Evolutionary conservation across 805 yeast species (phyloP).

Genomic region (Wickerhamiella sergipiensis): DNA sequence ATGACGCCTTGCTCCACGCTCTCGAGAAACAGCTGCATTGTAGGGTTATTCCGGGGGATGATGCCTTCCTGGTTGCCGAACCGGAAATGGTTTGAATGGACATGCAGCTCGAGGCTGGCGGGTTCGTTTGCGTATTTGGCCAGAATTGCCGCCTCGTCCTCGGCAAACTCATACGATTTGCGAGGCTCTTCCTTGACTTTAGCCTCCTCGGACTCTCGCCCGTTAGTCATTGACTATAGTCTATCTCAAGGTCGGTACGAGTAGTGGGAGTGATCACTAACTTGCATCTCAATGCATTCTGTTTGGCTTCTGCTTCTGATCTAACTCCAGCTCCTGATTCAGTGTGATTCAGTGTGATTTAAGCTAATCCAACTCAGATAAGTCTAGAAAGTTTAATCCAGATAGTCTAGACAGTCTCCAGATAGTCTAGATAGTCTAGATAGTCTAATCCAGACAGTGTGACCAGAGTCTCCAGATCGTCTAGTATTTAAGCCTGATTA

Average conservation of each 20-base stretch:
- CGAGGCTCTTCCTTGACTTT: not conserved
- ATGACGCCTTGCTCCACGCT: constrained; percentile 71
- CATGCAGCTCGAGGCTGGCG: constrained; percentile 77
- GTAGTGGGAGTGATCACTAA: not conserved
- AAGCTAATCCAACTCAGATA: too few species aligned
- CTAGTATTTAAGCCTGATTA: too few species aligned
- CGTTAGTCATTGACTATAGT: constrained; percentile 2
- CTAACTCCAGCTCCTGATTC: too few species aligned
- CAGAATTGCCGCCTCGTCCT: constrained; percentile 57
- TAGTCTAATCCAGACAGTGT: too few species aligned
- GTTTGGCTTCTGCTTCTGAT: too few species aligned
- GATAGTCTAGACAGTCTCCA: too few species aligned
- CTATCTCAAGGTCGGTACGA: too few species aligned
- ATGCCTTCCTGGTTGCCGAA: constrained; percentile 85
- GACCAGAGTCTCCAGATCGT: too few species aligned
- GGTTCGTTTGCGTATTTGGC: constrained; percentile 64
- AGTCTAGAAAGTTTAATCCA: too few species aligned
- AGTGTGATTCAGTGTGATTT: too few species aligned
- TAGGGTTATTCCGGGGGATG: constrained; percentile 65
- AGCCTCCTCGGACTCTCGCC: constrained; percentile 1
- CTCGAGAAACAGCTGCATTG: constrained; percentile 60
- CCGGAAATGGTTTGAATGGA: constrained; percentile 80
- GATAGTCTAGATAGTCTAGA: too few species aligned
- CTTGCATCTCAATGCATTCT: too few species aligned
- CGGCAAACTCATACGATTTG: constrained; percentile 29